These are phyloP conservation scores for Diutina mesorugosa DNA, from an alignment of 1,139 yeast species.

Conservation along the genomic window DNA sequence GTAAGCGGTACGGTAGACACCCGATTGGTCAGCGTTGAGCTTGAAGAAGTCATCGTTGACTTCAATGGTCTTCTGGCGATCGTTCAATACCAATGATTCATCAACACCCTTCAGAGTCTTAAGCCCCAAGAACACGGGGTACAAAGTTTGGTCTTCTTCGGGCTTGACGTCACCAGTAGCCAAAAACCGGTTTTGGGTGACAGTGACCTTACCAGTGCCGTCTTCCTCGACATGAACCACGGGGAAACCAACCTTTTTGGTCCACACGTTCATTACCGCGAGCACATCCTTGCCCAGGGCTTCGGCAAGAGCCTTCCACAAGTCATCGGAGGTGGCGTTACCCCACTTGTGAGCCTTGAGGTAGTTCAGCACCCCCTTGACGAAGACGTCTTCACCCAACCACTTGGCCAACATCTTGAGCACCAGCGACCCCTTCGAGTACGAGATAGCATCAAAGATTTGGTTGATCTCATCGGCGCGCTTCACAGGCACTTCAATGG, in stretches of 20 bases:
- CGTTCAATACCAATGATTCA: slow-evolving; percentile 43
- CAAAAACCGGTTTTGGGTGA: slow-evolving; percentile 65
- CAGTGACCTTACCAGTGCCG: slow-evolving; percentile 26
- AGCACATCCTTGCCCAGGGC: slow-evolving; percentile 67
- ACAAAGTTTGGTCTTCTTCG: slow-evolving; percentile 45
- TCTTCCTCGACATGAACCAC: slow-evolving; percentile 43
- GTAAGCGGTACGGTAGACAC: slow-evolving; percentile 74
- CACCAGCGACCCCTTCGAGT: slow-evolving; percentile 70
- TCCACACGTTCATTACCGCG: slow-evolving; percentile 71
- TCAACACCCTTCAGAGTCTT: slow-evolving; percentile 58
- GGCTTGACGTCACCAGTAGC: slow-evolving; percentile 67
- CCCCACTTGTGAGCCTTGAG: slow-evolving; percentile 58
- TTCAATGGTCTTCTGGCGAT: slow-evolving; percentile 38
- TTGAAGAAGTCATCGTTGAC: slow-evolving; percentile 46
- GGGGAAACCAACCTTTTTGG: slow-evolving; percentile 77
- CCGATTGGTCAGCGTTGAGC: slow-evolving; percentile 72
- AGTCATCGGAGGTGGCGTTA: slow-evolving; percentile 68
- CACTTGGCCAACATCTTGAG: slow-evolving; percentile 60
- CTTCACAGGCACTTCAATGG: slow-evolving; percentile 74
- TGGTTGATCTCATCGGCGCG: slow-evolving; percentile 77
- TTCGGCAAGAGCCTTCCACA: slow-evolving; percentile 66
- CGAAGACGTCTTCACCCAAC: slow-evolving; percentile 52
- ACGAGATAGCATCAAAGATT: slow-evolving; percentile 75
- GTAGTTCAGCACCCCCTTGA: slow-evolving; percentile 61
- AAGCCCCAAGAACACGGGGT: slow-evolving; percentile 76